A percentile compares a stretch with the other conserved stretches of the same genome.
phyloP scores from a whole-genome alignment of 2,329 filamentous ascomycete species.

The Magnaporthiopsis rhizophila region DNA sequence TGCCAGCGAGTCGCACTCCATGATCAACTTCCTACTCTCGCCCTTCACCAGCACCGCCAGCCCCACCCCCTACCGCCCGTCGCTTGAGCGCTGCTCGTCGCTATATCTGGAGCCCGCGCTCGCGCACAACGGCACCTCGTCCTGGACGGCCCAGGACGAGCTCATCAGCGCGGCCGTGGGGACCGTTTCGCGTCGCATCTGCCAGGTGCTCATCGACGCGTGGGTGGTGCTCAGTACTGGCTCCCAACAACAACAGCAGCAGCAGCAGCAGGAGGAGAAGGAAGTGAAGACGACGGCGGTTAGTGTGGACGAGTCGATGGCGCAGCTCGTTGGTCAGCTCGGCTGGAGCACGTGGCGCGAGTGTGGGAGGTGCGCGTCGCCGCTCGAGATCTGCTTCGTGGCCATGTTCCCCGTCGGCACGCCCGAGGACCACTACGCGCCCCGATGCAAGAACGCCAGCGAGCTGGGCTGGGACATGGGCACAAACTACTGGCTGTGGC shows the following conservation, averaged over 20 bases:
- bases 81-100: conserved; percentile 34
- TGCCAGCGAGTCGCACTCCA: conserved; percentile 22
- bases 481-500: background rate
- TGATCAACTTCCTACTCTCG: conserved; percentile 31
- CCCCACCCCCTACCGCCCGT: conserved; percentile 14
- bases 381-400: conserved; percentile 27
- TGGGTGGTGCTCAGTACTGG: conserved; percentile 16
- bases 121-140: conserved; percentile 7
- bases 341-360: conserved; percentile 27
- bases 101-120: conserved; percentile 33
- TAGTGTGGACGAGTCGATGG: background rate
- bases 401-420: conserved; percentile 31
- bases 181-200: conserved; percentile 30
- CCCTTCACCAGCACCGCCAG: conserved; percentile 31
- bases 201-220: conserved; percentile 23
- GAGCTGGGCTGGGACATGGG: background rate
- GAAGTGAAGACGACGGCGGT: conserved; percentile 1
- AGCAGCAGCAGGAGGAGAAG: conserved; percentile 6
- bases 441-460: conserved; percentile 9
- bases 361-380: conserved; percentile 21
- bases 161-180: conserved; percentile 36
- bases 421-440: conserved; percentile 16
- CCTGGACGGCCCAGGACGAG: conserved; percentile 32
- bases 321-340: conserved; percentile 20
- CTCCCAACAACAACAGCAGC: conserved; percentile 10